Conservation (phyloP, 2,329 filamentous ascomycete species). For the Talaromyces islandicus region DNA sequence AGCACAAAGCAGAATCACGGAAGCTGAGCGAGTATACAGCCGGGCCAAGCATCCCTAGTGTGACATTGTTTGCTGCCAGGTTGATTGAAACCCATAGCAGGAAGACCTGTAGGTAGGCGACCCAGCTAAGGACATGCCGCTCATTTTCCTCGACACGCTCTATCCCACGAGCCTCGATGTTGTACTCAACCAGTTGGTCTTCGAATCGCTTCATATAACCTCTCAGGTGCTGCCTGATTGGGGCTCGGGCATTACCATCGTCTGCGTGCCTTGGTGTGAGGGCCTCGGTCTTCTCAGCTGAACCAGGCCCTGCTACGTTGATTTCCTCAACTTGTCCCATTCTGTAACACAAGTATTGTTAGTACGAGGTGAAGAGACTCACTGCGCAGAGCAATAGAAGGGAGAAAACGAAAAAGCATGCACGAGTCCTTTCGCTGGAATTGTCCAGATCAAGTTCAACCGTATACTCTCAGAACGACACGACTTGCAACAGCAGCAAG, state of each 20-base stretch:
- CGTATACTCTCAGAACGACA: constrained; percentile 40
- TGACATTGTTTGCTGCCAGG: constrained; percentile 58
- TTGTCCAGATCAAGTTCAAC: constrained; percentile 42
- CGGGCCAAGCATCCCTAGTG: constrained; percentile 58
- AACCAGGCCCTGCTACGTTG: constrained; percentile 20
- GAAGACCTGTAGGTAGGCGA: constrained; percentile 52
- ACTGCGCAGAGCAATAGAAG: background rate
- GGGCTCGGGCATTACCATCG: constrained; percentile 3
- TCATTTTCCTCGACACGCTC: constrained; percentile 52
- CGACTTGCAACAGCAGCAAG: background rate
- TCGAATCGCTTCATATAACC: constrained; percentile 31
- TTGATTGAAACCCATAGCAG: constrained; percentile 60
- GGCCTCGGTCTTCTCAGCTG: constrained; percentile 16
- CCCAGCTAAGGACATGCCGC: constrained; percentile 45
- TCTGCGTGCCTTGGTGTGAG: background rate
- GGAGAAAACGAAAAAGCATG: constrained; percentile 21
- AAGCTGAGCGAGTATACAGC: constrained; percentile 55
- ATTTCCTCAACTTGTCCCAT: constrained; percentile 27
- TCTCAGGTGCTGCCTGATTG: constrained; percentile 21
- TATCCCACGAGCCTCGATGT: constrained; percentile 55
- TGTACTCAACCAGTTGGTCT: constrained; percentile 35
- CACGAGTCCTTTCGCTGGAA: constrained; percentile 42
- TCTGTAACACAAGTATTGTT: constrained; percentile 13
- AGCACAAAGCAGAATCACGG: constrained; percentile 50
- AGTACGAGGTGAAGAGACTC: constrained; percentile 8